Base-by-base conservation (phyloP, 2,329 filamentous ascomycete species). In the Penicillium olsonii region DNA sequence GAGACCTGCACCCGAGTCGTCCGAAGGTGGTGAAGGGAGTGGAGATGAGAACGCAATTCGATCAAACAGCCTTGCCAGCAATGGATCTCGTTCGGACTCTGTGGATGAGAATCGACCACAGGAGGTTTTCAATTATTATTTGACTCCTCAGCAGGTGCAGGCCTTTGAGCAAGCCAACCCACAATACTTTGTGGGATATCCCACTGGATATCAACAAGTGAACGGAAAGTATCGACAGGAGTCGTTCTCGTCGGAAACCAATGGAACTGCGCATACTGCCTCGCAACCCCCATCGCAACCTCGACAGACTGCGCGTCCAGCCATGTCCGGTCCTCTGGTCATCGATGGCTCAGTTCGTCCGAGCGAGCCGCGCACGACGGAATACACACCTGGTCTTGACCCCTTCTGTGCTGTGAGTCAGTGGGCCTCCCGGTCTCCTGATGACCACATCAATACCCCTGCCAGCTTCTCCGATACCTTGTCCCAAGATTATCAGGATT, bases 121-220 rank as follows among this genome's bases (percentile, higher is more conserved):
- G n/a, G 75, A 78, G 41, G 75, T 74, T 54, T 60, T 75, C 52
- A 69, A 73, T 18, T 78, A 78, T 56, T 77, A 76, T 55, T 57
- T 77, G 33, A 72, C 69, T 38, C 72, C 74, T 11, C 71, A 73
- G 19, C 75, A 75, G 41, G 52, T 73, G 37, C 70, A 73, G 45
- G 56, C 68, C 12, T 72, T 71, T 54, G 69, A 72, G 45, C 69
- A 73, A 19, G 69, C 59, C 66, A 5, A 31, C n/a, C 29, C 29
- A n/a, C 29, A 31, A 6, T 31, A 31, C 29, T 72, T 73, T 9
- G 56, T 74, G 20, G 64, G 68, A 5, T 62, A 74, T 39, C 70
- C 69, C 15, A 70, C 70, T 43, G 68, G 71, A 38, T 67, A 72
- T 29, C 61, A 70, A 33, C 67, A 70, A 15, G 45, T 67, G 27